Evolutionary conservation across 1,284 basidiomycete genomes (phyloP).

Genomic region (Sutorius eximius): DNA sequence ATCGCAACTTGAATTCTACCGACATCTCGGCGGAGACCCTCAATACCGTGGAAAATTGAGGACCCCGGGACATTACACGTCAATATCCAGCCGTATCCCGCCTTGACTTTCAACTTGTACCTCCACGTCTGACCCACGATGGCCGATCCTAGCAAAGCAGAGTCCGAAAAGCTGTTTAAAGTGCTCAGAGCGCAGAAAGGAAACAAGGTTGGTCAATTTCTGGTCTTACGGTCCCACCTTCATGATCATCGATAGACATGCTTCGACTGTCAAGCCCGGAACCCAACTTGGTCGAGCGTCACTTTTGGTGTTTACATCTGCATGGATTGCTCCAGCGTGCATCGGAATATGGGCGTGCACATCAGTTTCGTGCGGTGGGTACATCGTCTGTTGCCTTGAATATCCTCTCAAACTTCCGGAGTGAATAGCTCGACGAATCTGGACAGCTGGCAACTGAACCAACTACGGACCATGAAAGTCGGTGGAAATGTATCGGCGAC

Average conservation of each 20-base stretch:
- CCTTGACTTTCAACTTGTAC: constrained; percentile 10
- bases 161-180: constrained; percentile 78
- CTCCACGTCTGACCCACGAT: constrained; percentile 36
- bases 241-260: constrained; percentile 64
- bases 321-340: constrained; percentile 93
- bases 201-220: constrained; percentile 72
- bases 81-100: constrained; percentile 7
- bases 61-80: constrained; percentile 24
- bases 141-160: constrained; percentile 73
- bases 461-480: constrained; percentile 95
- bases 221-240: background rate
- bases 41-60: constrained; percentile 3
- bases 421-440: constrained; percentile 87
- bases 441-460: constrained; percentile 90
- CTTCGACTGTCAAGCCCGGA: constrained; percentile 96
- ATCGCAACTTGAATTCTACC: too few species aligned
- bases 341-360: constrained; percentile 98
- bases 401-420: constrained; percentile 17
- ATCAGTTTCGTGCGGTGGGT: constrained; percentile 94
- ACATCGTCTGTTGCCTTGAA: background rate
- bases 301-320: constrained; percentile 98
- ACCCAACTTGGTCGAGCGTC: constrained; percentile 97
- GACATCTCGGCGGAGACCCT: constrained; percentile 5
- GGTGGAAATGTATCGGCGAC: constrained; percentile 90
- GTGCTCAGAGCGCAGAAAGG: constrained; percentile 80